Evolutionary conservation across 805 yeast species (phyloP), one percentile per base, ranked within the genome.

Genomic region (Cyberlindnera petersonii): DNA sequence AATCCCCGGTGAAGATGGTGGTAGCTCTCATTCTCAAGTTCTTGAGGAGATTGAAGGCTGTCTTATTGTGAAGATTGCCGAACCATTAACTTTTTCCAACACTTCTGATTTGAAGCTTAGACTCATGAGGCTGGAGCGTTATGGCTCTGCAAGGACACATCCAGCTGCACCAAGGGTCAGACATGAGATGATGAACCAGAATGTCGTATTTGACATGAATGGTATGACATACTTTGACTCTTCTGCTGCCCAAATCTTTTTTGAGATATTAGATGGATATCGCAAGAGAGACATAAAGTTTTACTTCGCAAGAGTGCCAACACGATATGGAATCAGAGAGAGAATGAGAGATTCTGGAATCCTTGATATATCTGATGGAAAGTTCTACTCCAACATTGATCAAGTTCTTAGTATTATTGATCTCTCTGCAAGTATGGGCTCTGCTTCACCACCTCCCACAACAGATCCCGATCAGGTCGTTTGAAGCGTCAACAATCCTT

Each of bases 1-100:
- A 28, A 60, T 69, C 20, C 73, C 65, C 3, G 49, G 50, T 26
- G 50, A 49, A 8, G 42, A 45, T 19, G 55, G 55, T 13, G 47
- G 42, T 4, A 18, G 15, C 5, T 6, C 33, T 4, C 26, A 20
- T 2, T 16, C 13, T 16, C 45, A 33, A 11, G 31, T 52, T 5
- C 57, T 67, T 21, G 74, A 71, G 50, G 66, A 66, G 27, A 66
- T 82, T 34, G 85, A 81, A 48, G 88, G 87, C 0, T 82, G 88
- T 39, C 65, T 89, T 24, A 76, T 87, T 21, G 82, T 88, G 26
- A 82, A 81, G 47, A 75, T 88, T 30, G 88, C 96, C 0, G 96
- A 88, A 55, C 95, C 96, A 2, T 66, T 88, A 43, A 86, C 89
- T 5, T 88, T 88, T 60, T 86, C 95, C 27, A 88, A 89, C 58